Conservation (phyloP, 768 basidiomycete species). For the Gloeopeniophorella convolvens region DNA sequence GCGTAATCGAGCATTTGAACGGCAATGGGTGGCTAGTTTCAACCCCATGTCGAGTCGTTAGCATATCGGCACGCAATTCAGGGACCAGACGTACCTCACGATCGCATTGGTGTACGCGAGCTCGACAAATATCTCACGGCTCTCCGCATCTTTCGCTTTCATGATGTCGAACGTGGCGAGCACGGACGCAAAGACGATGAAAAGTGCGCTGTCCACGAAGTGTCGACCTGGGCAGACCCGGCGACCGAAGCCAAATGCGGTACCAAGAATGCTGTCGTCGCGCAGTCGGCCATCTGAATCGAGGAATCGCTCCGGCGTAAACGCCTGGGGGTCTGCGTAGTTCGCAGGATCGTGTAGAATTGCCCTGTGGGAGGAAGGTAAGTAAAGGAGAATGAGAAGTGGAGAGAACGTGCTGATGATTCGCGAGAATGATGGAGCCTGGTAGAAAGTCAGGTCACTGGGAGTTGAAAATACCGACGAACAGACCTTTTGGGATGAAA, state of each 20-base stretch:
- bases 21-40: too few species aligned
- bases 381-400: neutral
- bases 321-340: constrained; percentile 14
- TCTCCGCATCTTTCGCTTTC: constrained; percentile 11
- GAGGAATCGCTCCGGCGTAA: constrained; percentile 22
- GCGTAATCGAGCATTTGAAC: too few species aligned
- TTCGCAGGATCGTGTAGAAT: constrained; percentile 11
- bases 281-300: neutral
- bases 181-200: too few species aligned
- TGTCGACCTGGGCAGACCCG: neutral
- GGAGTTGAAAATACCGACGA: too few species aligned
- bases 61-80: too few species aligned
- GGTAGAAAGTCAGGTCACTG: too few species aligned
- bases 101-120: neutral
- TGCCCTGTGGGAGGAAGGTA: constrained; percentile 3
- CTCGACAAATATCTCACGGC: constrained; percentile 3
- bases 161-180: constrained; percentile 12
- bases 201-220: too few species aligned
- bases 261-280: too few species aligned
- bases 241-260: neutral
- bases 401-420: neutral
- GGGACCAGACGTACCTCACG: neutral
- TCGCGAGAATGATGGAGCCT: neutral
- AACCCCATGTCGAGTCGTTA: too few species aligned
- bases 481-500: too few species aligned